phyloP scores from a whole-genome alignment of 352 stramenopile genomes.

The Plasmopara muralis region DNA sequence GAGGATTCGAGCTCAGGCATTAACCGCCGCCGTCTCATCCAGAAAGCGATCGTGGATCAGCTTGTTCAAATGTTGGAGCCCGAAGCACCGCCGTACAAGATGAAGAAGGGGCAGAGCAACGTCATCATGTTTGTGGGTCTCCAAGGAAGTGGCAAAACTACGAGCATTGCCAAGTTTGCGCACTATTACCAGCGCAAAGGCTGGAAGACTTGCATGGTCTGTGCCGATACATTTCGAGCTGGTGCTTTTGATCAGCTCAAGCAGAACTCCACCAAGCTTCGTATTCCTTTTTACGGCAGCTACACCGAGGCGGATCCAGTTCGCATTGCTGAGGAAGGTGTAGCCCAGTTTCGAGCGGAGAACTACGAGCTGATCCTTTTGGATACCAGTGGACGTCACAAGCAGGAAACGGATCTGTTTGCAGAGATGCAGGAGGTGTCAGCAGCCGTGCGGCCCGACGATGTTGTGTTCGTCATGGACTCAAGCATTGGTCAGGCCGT shows the following conservation, averaged over 20 bases:
- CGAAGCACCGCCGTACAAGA: conserved; percentile 82
- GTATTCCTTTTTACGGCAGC: conserved; percentile 97
- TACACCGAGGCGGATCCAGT: conserved; percentile 98
- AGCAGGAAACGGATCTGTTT: conserved; percentile 97
- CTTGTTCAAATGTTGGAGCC: conserved; percentile 86
- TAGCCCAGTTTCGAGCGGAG: conserved; percentile 94
- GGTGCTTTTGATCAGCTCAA: conserved; percentile 99
- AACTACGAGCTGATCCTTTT: conserved; percentile 99
- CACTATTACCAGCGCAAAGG: conserved; percentile 97
- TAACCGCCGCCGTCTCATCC: conserved; percentile 86
- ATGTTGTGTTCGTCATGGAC: conserved; percentile 99
- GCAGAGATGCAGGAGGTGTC: conserved; percentile 99
- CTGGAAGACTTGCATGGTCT: conserved; percentile 99
- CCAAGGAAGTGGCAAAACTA: conserved; percentile 98
- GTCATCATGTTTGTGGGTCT: conserved; percentile 91
- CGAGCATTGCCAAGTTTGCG: conserved; percentile 98
- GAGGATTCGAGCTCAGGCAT: conserved; percentile 66
- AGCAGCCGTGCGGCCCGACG: conserved; percentile 92
- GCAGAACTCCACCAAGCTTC: conserved; percentile 98
- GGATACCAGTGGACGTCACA: conserved; percentile 97
- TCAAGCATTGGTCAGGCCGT: conserved; percentile 98
- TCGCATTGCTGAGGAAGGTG: conserved; percentile 95
- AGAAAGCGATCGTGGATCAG: conserved; percentile 88
- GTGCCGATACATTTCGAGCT: conserved; percentile 97
- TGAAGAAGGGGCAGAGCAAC: conserved; percentile 88